Percentiles rank a stretch among this genome's conserved stretches.
Evolutionary conservation across 2,329 filamentous ascomycete species (phyloP).

Genomic region (Phoma sp.): DNA sequence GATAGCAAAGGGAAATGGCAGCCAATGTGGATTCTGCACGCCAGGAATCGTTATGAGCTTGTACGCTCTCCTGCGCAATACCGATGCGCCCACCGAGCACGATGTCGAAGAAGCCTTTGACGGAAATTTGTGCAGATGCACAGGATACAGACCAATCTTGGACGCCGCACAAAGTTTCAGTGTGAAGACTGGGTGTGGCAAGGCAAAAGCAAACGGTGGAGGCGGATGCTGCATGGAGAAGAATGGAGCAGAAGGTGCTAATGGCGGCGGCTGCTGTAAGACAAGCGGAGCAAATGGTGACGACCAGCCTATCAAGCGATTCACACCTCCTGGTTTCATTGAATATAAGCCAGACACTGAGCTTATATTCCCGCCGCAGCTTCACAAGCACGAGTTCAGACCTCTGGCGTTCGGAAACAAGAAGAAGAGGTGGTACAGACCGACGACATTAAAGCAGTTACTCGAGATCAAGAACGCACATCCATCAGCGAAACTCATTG

Average conservation of each 20-base stretch:
- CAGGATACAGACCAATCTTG: constrained; percentile 90
- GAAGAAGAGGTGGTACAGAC: constrained; percentile 90
- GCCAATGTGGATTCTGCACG: constrained; percentile 94
- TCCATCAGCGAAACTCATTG: constrained; percentile 90
- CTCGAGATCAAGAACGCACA: constrained; percentile 88
- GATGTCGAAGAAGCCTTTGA: constrained; percentile 97
- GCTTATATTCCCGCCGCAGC: constrained; percentile 86
- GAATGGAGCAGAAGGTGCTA: constrained; percentile 36
- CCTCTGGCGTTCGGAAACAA: constrained; percentile 93
- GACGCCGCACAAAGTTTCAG: constrained; percentile 93
- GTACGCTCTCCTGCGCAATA: constrained; percentile 90
- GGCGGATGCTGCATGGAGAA: constrained; percentile 75
- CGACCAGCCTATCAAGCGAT: constrained; percentile 60
- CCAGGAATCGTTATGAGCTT: constrained; percentile 98
- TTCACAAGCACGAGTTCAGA: constrained; percentile 82
- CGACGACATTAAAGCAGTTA: constrained; percentile 83
- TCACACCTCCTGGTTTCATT: constrained; percentile 89
- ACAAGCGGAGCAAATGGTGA: constrained; percentile 47
- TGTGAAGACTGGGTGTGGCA: constrained; percentile 61
- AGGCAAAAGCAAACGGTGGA: constrained; percentile 63
- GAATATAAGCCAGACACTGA: constrained; percentile 93
- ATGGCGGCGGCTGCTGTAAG: constrained; percentile 51
- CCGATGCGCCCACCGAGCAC: constrained; percentile 74
- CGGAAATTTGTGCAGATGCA: constrained; percentile 94
- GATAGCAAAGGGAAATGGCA: constrained; percentile 88